A percentile compares a stretch with the other conserved stretches of the same genome.
phyloP scores from a whole-genome alignment of 2,329 filamentous ascomycete genomes.

The Raffaelea albimanens region DNA sequence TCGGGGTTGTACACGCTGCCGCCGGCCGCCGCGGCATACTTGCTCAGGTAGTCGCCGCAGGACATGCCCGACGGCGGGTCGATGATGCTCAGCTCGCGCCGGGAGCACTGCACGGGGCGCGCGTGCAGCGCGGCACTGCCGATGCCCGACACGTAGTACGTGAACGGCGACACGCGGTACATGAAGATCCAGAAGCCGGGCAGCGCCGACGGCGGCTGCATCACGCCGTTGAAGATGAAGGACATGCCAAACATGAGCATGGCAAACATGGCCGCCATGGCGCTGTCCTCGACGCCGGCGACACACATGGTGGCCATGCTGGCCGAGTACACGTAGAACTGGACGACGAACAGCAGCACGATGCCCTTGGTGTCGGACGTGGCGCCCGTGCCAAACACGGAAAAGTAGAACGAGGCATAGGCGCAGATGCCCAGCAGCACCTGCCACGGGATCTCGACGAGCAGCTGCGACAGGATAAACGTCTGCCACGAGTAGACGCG shows the following conservation, averaged over 20 bases:
- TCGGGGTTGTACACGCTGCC: slow-evolving; percentile 54
- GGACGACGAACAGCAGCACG: slow-evolving; percentile 53
- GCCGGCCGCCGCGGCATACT: slow-evolving; percentile 37
- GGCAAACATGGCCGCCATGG: slow-evolving; percentile 55
- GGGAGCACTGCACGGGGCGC: slow-evolving; percentile 40
- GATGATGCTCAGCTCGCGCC: slow-evolving; percentile 53
- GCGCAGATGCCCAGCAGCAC: slow-evolving; percentile 55
- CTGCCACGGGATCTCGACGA: slow-evolving; percentile 77
- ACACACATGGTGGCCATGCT: slow-evolving; percentile 68
- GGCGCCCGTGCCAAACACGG: slow-evolving; percentile 48
- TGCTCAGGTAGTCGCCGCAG: slow-evolving; percentile 53
- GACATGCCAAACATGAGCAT: slow-evolving; percentile 49
- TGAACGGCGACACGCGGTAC: slow-evolving; percentile 59
- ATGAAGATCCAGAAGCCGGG: slow-evolving; percentile 72
- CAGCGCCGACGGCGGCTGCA: slow-evolving; percentile 47
- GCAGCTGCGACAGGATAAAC: slow-evolving; percentile 74
- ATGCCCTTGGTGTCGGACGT: slow-evolving; percentile 48
- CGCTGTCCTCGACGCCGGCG: slow-evolving; percentile 56
- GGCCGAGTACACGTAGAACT: slow-evolving; percentile 61
- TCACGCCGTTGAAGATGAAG: slow-evolving; percentile 50
- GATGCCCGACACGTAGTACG: slow-evolving; percentile 60
- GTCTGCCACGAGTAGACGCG: slow-evolving; percentile 80
- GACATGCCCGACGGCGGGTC: slow-evolving; percentile 51
- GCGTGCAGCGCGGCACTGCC: slow-evolving; percentile 54
- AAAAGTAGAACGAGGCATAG: slow-evolving; percentile 69